Conservation (phyloP, 2,329 filamentous ascomycete genomes). For the Ceratocystis cacaofunesta region DNA sequence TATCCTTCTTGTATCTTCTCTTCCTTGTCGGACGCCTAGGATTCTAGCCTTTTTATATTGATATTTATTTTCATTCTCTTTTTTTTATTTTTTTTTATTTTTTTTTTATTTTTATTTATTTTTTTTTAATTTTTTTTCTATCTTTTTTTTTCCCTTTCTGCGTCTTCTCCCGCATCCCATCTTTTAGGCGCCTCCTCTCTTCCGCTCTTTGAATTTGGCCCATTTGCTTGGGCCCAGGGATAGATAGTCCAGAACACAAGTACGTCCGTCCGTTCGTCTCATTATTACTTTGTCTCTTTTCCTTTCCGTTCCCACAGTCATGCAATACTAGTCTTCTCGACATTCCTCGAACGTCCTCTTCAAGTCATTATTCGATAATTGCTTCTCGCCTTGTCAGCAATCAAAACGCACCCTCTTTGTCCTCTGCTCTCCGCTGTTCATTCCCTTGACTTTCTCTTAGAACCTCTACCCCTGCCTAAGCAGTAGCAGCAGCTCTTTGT, state of each 20-base stretch:
- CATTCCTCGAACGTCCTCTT: background rate
- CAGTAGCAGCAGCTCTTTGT: too few relatives aligned
- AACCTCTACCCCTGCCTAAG: conserved; percentile 20
- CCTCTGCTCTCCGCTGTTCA: background rate
- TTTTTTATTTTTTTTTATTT: background rate
- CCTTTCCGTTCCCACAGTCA: background rate
- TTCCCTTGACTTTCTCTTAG: conserved; percentile 16
- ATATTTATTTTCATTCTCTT: background rate
- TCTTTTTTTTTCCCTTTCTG: background rate
- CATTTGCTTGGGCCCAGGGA: background rate
- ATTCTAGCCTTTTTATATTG: background rate
- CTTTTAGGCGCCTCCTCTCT: background rate
- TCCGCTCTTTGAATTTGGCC: background rate
- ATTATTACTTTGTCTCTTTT: background rate
- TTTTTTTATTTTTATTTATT: background rate
- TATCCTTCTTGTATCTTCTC: background rate
- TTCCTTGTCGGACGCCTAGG: background rate
- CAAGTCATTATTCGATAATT: too few relatives aligned
- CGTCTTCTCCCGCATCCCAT: background rate
- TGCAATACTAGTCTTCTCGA: background rate
- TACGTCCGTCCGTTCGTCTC: background rate
- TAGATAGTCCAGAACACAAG: background rate
- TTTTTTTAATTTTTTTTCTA: background rate
- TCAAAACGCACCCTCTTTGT: background rate
- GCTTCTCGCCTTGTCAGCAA: too few relatives aligned